phyloP scores from a whole-genome alignment of 345 rosid species.

The Hypericum perforatum region DNA sequence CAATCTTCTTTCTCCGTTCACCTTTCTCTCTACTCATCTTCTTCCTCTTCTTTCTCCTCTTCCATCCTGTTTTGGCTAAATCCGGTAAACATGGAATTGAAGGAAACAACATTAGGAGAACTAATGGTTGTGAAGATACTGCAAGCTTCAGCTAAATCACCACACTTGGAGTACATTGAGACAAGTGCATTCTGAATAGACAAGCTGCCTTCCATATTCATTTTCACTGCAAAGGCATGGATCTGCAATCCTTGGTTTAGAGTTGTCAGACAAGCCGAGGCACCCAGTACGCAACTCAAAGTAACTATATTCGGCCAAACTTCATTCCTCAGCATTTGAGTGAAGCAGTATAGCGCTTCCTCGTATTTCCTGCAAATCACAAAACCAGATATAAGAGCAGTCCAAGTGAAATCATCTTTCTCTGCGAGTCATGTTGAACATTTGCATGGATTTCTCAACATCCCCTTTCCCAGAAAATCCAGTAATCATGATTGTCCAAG shows the following conservation, averaged over 20 bases:
- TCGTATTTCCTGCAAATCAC: slow-evolving; percentile 43
- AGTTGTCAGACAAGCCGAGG: slow-evolving; percentile 58
- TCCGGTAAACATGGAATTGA: slow-evolving; percentile 70
- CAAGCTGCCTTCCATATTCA: slow-evolving; percentile 33
- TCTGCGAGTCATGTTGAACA: slow-evolving; percentile 64
- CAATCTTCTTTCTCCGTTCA: too few relatives aligned
- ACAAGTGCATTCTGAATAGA: slow-evolving; percentile 53
- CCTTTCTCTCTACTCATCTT: too few relatives aligned
- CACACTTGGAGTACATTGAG: slow-evolving; percentile 73
- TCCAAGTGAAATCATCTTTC: slow-evolving; percentile 67
- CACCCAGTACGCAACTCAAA: slow-evolving; percentile 54
- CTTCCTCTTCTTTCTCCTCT: too few relatives aligned
- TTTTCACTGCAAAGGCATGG: slow-evolving; percentile 46
- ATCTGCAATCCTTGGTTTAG: slow-evolving; percentile 50
- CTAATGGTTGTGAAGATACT: slow-evolving; percentile 31
- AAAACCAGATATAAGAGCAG: slow-evolving; percentile 60
- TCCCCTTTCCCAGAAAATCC: slow-evolving; percentile 44
- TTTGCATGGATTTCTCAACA: slow-evolving; percentile 32
- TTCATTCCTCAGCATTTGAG: slow-evolving; percentile 38
- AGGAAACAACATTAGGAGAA: slow-evolving; percentile 47
- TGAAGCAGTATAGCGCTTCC: slow-evolving; percentile 47
- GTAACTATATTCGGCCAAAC: slow-evolving; percentile 44
- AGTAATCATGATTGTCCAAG: slow-evolving; percentile 66
- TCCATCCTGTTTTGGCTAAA: slow-evolving; percentile 58
- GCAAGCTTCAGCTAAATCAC: slow-evolving; percentile 51